Evolutionary conservation across 306 rosid genomes (phyloP).

Genomic region (Trifolium pratense): DNA sequence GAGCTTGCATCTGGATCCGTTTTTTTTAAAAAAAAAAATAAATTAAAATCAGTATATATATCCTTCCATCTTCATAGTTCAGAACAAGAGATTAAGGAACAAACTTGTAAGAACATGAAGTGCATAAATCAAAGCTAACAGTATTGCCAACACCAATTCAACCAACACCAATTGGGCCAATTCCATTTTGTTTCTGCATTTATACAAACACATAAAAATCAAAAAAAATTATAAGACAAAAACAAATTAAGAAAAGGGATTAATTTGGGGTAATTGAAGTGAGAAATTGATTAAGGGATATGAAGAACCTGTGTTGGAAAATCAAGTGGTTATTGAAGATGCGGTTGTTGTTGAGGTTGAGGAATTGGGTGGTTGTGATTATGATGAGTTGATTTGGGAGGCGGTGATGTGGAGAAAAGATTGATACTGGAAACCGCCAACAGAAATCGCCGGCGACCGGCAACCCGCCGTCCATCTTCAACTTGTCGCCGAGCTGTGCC

Average conservation of each 20-base stretch:
- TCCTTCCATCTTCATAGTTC: no score
- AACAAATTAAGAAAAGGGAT: neutral
- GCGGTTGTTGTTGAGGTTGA: conserved; percentile 34
- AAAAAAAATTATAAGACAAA: neutral
- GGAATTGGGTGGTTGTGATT: conserved; percentile 39
- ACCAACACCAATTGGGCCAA: conserved; percentile 66
- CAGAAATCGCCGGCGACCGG: no score
- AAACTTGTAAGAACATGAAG: conserved; percentile 79
- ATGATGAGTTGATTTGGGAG: conserved; percentile 51
- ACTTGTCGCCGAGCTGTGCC: no score
- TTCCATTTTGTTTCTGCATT: conserved; percentile 55
- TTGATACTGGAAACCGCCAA: no score
- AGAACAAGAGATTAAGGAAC: neutral
- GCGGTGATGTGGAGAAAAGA: conserved; percentile 53
- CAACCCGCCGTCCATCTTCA: no score
- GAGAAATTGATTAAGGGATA: conserved; percentile 12
- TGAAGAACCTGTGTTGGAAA: conserved; percentile 55
- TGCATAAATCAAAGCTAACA: conserved; percentile 67
- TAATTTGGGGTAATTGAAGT: neutral
- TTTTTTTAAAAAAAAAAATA: no score
- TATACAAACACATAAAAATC: conserved; percentile 3
- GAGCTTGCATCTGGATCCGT: no score
- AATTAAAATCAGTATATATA: no score
- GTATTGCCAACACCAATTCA: conserved; percentile 66
- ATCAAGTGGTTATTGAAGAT: conserved; percentile 48